Percentiles rank a stretch among this genome's conserved stretches.
Evolutionary conservation across 176 grass and related monocot species (phyloP).

Genomic region (Musa schizocarpa): DNA sequence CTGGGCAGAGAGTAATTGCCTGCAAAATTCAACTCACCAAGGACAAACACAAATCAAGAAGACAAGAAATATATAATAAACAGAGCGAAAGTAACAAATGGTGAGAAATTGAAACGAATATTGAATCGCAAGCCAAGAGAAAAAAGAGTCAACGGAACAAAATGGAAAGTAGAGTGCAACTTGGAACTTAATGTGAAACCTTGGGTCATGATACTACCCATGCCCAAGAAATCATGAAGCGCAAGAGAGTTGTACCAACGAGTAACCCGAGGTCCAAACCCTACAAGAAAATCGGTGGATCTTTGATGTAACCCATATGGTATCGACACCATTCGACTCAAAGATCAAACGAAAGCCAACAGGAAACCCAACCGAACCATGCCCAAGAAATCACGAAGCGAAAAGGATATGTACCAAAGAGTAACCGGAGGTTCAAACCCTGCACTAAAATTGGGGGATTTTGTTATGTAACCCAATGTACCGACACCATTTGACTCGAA

Average conservation of each 20-base stretch:
- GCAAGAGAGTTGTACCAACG: neutral
- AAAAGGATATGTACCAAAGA: neutral
- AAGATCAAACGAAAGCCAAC: neutral
- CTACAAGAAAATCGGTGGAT: neutral
- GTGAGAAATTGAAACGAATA: neutral
- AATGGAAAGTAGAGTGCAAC: neutral
- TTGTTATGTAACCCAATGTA: neutral
- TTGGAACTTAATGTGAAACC: neutral
- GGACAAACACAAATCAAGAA: neutral
- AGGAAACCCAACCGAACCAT: neutral
- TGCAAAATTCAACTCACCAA: constrained; percentile 38
- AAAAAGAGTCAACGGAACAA: neutral
- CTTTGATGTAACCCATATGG: neutral
- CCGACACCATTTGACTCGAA: neutral
- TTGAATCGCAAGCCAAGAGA: neutral
- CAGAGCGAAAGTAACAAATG: neutral
- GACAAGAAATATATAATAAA: constrained; percentile 13
- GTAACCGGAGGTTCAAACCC: neutral
- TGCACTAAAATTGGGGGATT: neutral
- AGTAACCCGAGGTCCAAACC: neutral
- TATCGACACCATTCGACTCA: neutral
- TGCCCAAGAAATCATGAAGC: no score
- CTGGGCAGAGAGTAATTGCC: constrained; percentile 71
- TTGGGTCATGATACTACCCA: no score
- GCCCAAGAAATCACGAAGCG: no score